These are phyloP conservation scores for Xylariaceae sp. DNA, from an alignment of 2,329 filamentous ascomycete species.

Conservation along the genomic window DNA sequence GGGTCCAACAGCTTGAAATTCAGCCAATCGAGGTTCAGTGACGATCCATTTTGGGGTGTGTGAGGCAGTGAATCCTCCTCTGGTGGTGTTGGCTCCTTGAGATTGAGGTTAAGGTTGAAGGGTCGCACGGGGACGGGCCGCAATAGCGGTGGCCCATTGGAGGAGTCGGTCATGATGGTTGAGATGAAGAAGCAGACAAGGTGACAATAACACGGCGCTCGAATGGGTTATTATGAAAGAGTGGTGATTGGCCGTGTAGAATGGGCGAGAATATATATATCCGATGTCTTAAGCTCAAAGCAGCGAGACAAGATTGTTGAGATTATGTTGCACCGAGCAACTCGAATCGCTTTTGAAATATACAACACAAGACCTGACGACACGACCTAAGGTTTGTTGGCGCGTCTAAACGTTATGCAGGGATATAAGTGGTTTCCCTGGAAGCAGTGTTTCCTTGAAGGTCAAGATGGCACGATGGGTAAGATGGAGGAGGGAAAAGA, in stretches of 20 bases:
- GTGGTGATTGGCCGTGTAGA: neutral
- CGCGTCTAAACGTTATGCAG: neutral
- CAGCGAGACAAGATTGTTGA: neutral
- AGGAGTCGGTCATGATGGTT: conserved; percentile 34
- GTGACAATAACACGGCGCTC: neutral
- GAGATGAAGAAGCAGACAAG: neutral
- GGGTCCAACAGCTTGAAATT: conserved; percentile 43
- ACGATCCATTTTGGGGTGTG: conserved; percentile 56
- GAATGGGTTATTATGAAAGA: neutral
- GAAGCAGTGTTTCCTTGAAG: no score
- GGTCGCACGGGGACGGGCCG: conserved; percentile 75
- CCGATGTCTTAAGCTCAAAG: neutral
- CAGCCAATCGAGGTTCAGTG: conserved; percentile 45
- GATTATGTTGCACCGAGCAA: neutral
- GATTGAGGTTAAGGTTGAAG: conserved; percentile 66
- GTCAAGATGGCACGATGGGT: no score
- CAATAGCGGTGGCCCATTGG: conserved; percentile 61
- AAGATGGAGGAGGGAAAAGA: neutral
- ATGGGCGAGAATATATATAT: neutral
- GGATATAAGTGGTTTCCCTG: neutral
- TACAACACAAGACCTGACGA: neutral
- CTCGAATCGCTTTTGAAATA: no score
- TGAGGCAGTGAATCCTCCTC: conserved; percentile 46
- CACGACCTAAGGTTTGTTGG: neutral
- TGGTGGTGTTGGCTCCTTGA: conserved; percentile 54